A percentile compares a stretch with the other conserved stretches of the same genome.
Evolutionary conservation across 1,284 basidiomycete genomes (phyloP).

Genomic region (Ganoderma boninense): DNA sequence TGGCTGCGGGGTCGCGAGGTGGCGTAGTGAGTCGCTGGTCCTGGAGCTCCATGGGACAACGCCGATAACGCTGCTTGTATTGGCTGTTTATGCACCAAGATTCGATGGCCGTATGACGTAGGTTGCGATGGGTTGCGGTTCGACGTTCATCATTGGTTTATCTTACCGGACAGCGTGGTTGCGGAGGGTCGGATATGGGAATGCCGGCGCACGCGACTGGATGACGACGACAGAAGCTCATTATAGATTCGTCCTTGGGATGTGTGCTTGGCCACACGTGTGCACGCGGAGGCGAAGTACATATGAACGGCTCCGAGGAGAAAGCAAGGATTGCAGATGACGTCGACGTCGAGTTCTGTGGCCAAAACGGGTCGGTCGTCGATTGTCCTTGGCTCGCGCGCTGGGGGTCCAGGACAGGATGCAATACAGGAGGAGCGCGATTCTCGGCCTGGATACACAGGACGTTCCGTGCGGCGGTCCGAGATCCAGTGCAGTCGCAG

Average conservation of each 20-base stretch:
- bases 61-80: neutral
- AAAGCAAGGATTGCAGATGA: neutral
- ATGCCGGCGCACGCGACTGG: neutral
- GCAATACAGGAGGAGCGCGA: neutral
- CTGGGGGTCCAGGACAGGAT: neutral
- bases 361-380: neutral
- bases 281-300: neutral
- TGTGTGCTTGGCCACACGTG: neutral
- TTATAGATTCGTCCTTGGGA: neutral
- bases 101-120: neutral
- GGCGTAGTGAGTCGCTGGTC: slow-evolving; percentile 10
- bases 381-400: neutral
- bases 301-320: neutral
- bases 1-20: slow-evolving; percentile 13
- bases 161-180: neutral
- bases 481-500: neutral
- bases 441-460: neutral
- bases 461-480: neutral
- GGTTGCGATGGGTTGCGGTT: neutral
- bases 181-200: neutral
- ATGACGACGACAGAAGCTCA: neutral
- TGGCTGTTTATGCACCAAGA: neutral
- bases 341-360: neutral
- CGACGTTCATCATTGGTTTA: neutral
- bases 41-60: neutral